Conservation (phyloP, 2,329 filamentous ascomycete species). For the Microcyclosporella mali region DNA sequence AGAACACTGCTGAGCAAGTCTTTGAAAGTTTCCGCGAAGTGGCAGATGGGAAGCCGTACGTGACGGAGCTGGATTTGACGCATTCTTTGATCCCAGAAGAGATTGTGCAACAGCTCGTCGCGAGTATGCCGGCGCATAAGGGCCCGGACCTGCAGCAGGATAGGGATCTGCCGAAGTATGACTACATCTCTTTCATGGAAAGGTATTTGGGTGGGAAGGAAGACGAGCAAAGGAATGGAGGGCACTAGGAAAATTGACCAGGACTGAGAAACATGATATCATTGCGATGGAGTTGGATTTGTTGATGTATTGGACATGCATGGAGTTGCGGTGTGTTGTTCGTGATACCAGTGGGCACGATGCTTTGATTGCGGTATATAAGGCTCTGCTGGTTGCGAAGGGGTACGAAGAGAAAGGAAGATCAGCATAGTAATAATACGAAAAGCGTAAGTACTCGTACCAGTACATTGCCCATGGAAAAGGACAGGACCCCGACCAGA, state of each 20-base stretch:
- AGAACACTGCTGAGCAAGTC: conserved; percentile 97
- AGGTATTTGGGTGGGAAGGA: conserved; percentile 43
- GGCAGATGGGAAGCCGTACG: conserved; percentile 96
- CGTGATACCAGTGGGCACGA: not conserved
- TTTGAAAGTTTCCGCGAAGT: conserved; percentile 97
- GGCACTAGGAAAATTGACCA: too few relatives aligned
- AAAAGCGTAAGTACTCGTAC: too few relatives aligned
- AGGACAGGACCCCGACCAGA: too few relatives aligned
- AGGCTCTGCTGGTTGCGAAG: not conserved
- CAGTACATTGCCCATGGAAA: too few relatives aligned
- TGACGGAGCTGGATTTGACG: conserved; percentile 92
- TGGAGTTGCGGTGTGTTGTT: not conserved
- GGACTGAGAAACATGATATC: not conserved
- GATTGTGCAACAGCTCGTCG: conserved; percentile 84
- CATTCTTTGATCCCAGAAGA: conserved; percentile 95
- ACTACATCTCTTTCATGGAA: conserved; percentile 98
- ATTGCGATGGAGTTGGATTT: not conserved
- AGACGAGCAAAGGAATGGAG: conserved; percentile 9
- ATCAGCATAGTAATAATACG: too few relatives aligned
- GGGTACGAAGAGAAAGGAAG: too few relatives aligned
- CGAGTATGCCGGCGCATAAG: conserved; percentile 76
- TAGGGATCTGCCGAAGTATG: conserved; percentile 77
- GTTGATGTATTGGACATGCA: not conserved
- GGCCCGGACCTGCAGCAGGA: conserved; percentile 85
- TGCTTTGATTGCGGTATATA: not conserved